These are phyloP conservation scores for Mikania micrantha DNA, from an alignment of 129 eudicot species.

Conservation along the genomic window DNA sequence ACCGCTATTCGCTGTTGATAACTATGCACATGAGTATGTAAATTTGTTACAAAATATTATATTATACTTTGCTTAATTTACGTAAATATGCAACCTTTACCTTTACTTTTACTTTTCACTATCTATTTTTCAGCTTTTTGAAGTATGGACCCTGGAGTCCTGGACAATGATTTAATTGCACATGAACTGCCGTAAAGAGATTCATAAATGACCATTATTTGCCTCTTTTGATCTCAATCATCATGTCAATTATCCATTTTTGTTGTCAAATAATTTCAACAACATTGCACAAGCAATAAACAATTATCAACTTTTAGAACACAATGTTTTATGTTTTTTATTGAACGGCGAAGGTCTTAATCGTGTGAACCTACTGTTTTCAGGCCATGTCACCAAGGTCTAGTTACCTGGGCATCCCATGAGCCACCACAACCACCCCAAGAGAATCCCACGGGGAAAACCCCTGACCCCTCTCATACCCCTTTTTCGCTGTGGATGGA, in stretches of 20 bases:
- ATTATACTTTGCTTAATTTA: background rate
- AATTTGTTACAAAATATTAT: background rate
- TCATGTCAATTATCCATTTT: slow-evolving; percentile 5
- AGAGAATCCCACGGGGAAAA: no score
- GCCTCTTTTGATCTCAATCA: background rate
- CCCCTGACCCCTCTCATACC: no score
- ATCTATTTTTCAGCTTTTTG: slow-evolving; percentile 6
- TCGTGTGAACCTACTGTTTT: no score
- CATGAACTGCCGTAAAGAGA: slow-evolving; percentile 15
- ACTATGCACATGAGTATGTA: no score
- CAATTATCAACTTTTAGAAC: background rate
- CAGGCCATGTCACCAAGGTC: no score
- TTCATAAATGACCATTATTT: slow-evolving; percentile 1
- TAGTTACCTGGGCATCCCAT: no score
- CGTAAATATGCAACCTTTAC: background rate
- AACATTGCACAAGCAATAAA: background rate
- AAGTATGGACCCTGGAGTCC: background rate
- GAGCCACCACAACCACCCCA: no score
- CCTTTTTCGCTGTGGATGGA: no score
- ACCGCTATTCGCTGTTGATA: no score
- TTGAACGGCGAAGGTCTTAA: no score
- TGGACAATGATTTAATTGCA: slow-evolving; percentile 9
- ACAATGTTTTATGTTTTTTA: no score
- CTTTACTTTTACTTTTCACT: slow-evolving; percentile 11
- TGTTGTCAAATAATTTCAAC: background rate